These are phyloP conservation scores for Tetrapisispora taiwanensis DNA, from an alignment of 805 yeast species.

Conservation along the genomic window DNA sequence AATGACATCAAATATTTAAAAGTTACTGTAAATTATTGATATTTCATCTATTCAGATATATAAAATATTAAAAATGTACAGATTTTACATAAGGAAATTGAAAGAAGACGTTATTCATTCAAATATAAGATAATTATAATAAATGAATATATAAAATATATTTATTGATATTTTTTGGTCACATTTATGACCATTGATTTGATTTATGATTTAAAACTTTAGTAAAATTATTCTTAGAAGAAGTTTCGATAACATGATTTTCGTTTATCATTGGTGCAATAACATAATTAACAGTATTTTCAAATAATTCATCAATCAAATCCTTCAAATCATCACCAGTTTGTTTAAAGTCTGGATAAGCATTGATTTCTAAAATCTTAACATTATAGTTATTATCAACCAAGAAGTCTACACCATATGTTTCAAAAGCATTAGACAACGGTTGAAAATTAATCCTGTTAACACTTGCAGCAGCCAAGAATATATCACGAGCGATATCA, in stretches of 20 bases:
- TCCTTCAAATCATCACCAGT: slow-evolving; percentile 70
- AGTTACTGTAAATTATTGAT: too few relatives aligned
- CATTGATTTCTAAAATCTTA: slow-evolving; percentile 70
- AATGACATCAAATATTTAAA: too few relatives aligned
- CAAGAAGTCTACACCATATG: slow-evolving; percentile 82
- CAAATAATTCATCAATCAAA: slow-evolving; percentile 58
- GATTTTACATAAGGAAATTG: too few relatives aligned
- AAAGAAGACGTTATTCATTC: too few relatives aligned
- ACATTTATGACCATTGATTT: slow-evolving; percentile 27
- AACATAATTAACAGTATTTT: slow-evolving; percentile 38
- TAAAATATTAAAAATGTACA: too few relatives aligned
- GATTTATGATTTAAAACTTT: slow-evolving; percentile 33
- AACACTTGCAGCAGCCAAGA: slow-evolving; percentile 68
- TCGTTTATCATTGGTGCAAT: slow-evolving; percentile 41
- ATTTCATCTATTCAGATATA: too few relatives aligned
- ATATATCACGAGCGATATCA: slow-evolving; percentile 55
- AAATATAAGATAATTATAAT: too few relatives aligned
- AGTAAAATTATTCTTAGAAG: slow-evolving; percentile 21
- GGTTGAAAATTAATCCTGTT: slow-evolving; percentile 85
- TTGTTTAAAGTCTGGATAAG: slow-evolving; percentile 95
- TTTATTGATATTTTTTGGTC: neutral
- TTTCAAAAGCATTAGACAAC: slow-evolving; percentile 68
- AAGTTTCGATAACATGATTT: slow-evolving; percentile 6
- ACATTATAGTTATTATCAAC: slow-evolving; percentile 50
- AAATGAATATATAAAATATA: too few relatives aligned